A percentile compares a stretch with the other conserved stretches of the same genome.
Conservation (phyloP, 2,329 filamentous ascomycete genomes). For the Malbranchea cinnamomea region DNA sequence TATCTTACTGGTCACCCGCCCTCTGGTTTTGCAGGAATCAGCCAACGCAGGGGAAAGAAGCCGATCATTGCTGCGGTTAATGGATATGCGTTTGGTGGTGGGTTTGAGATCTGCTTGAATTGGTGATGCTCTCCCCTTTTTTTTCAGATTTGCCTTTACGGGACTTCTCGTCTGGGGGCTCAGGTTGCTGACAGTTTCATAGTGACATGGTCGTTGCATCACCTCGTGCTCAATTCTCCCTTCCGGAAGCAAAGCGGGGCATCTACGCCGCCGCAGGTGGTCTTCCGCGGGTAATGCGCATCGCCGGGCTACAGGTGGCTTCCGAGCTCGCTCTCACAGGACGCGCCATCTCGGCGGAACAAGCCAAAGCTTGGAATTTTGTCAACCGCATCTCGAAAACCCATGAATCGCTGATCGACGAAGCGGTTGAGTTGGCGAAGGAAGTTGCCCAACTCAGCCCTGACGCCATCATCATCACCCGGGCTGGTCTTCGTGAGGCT, state of each 20-base stretch:
- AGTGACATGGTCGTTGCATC: slow-evolving; percentile 54
- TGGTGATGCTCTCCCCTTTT: slow-evolving; percentile 36
- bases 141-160: background rate
- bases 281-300: slow-evolving; percentile 50
- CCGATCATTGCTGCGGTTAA: slow-evolving; percentile 68
- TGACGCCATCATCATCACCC: slow-evolving; percentile 56
- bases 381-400: slow-evolving; percentile 49
- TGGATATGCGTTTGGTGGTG: slow-evolving; percentile 59
- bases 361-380: slow-evolving; percentile 48
- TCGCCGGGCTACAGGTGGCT: slow-evolving; percentile 52
- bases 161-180: too few relatives aligned
- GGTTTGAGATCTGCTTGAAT: slow-evolving; percentile 84
- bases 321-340: slow-evolving; percentile 58
- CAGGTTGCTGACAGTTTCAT: slow-evolving; percentile 34
- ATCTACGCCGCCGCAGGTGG: slow-evolving; percentile 58
- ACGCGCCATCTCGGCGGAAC: slow-evolving; percentile 40
- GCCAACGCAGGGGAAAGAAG: slow-evolving; percentile 46
- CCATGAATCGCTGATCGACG: slow-evolving; percentile 65
- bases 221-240: slow-evolving; percentile 43
- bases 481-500: slow-evolving; percentile 52
- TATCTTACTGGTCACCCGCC: slow-evolving; percentile 24
- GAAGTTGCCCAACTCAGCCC: slow-evolving; percentile 51
- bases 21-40: slow-evolving; percentile 41
- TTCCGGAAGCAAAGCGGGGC: slow-evolving; percentile 58
- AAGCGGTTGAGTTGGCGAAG: slow-evolving; percentile 46